A percentile compares a stretch with the other conserved stretches of the same genome.
These are phyloP conservation scores for Stemphylium beticola DNA, from an alignment of 2,329 filamentous ascomycete genomes.

Conservation along the genomic window DNA sequence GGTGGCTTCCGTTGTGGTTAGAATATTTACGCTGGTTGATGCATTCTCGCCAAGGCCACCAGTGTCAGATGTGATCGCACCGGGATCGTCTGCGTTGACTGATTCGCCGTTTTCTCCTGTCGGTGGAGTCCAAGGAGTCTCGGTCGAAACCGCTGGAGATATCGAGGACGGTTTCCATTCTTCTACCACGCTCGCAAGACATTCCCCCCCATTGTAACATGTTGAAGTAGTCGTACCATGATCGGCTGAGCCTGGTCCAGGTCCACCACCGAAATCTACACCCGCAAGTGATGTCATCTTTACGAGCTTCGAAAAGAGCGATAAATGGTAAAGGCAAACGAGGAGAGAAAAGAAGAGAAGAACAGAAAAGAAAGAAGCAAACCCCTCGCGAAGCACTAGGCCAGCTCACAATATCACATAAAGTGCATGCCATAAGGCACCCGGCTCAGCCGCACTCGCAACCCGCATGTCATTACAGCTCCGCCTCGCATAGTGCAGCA, in stretches of 20 bases:
- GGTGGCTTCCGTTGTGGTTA: neutral
- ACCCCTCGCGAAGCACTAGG: neutral
- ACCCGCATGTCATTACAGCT: conserved; percentile 1
- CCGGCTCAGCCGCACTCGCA: conserved; percentile 14
- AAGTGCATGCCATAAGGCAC: conserved; percentile 2
- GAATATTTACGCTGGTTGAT: neutral
- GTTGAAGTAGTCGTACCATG: neutral
- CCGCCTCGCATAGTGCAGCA: conserved; percentile 16
- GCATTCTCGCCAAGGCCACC: neutral
- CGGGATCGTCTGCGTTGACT: too few species aligned
- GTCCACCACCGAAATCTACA: neutral
- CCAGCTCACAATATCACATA: conserved; percentile 5
- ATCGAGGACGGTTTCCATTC: too few species aligned
- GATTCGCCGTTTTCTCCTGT: neutral
- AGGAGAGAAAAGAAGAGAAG: neutral
- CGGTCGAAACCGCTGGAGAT: too few species aligned
- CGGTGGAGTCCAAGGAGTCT: too few species aligned
- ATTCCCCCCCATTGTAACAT: neutral
- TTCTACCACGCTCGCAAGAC: neutral
- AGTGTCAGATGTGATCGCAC: too few species aligned
- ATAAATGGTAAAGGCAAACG: neutral
- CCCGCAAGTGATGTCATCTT: neutral
- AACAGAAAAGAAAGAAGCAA: neutral
- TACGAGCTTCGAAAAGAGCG: neutral
- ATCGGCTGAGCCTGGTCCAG: too few species aligned